phyloP scores from a whole-genome alignment of 1,284 basidiomycete genomes.

The Naganishia cerealis region DNA sequence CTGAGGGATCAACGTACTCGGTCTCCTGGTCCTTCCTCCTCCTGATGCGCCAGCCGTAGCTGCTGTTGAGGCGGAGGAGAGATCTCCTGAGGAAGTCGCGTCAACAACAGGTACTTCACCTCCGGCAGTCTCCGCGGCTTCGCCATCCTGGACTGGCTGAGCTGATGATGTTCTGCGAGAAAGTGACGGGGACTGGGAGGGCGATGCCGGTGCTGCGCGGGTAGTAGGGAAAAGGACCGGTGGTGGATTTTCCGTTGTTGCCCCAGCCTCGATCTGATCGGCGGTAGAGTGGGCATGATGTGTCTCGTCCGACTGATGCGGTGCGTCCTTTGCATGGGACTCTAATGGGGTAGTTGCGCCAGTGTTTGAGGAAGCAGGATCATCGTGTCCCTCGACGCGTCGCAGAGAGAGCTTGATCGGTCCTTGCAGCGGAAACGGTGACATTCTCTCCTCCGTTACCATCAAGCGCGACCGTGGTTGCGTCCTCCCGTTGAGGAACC shows the following conservation, averaged over 20 bases:
- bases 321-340: neutral
- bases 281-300: too few relatives aligned
- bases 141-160: neutral
- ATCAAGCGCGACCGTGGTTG: neutral
- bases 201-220: slow-evolving; percentile 7
- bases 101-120: too few relatives aligned
- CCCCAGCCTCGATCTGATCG: too few relatives aligned
- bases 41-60: neutral
- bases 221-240: neutral
- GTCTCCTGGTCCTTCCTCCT: slow-evolving; percentile 9
- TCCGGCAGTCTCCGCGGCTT: neutral
- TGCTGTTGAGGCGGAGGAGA: neutral
- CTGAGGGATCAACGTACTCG: slow-evolving; percentile 29
- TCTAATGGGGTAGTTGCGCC: neutral
- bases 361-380: neutral
- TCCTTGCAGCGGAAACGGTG: slow-evolving; percentile 20
- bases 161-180: slow-evolving; percentile 8
- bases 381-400: too few relatives aligned
- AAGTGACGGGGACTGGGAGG: neutral
- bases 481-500: neutral
- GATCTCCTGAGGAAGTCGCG: neutral
- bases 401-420: neutral
- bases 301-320: neutral
- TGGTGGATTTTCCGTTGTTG: neutral
- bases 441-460: neutral